These are phyloP conservation scores for Trichoderma pleuroti DNA, from an alignment of 2,329 filamentous ascomycete species.

Conservation along the genomic window DNA sequence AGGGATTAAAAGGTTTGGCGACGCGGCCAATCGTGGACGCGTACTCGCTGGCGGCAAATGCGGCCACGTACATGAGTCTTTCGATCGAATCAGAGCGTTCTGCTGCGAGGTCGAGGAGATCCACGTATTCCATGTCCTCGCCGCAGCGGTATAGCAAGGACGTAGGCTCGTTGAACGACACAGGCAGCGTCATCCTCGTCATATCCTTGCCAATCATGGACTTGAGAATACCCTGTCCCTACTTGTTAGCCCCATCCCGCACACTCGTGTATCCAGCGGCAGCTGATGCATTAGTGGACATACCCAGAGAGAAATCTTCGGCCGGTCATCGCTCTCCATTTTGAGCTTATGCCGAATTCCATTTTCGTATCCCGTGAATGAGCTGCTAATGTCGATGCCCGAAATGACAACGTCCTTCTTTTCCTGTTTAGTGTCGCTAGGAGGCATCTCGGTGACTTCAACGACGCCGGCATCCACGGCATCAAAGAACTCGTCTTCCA, in stretches of 20 bases:
- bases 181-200: constrained; percentile 98
- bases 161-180: constrained; percentile 98
- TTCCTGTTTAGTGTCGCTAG: constrained; percentile 41
- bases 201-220: constrained; percentile 99
- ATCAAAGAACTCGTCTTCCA: constrained; percentile 93
- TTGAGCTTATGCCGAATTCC: constrained; percentile 75
- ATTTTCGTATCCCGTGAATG: constrained; percentile 89
- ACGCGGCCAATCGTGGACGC: constrained; percentile 95
- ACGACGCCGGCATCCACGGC: constrained; percentile 92
- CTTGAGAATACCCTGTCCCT: constrained; percentile 78
- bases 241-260: constrained; percentile 22
- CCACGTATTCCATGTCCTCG: constrained; percentile 97
- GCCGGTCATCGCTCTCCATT: constrained; percentile 87
- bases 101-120: constrained; percentile 84
- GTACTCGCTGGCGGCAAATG: constrained; percentile 94
- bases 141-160: constrained; percentile 91
- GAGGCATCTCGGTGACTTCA: constrained; percentile 68
- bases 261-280: not conserved
- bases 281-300: constrained; percentile 31
- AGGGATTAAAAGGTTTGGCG: constrained; percentile 95
- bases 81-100: constrained; percentile 84
- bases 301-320: constrained; percentile 95
- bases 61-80: constrained; percentile 88
- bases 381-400: constrained; percentile 64
- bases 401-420: constrained; percentile 42